Evolutionary conservation across 371 early-diverging fungal genomes (phyloP).

Genomic region (Rhizomucor pusillus): DNA sequence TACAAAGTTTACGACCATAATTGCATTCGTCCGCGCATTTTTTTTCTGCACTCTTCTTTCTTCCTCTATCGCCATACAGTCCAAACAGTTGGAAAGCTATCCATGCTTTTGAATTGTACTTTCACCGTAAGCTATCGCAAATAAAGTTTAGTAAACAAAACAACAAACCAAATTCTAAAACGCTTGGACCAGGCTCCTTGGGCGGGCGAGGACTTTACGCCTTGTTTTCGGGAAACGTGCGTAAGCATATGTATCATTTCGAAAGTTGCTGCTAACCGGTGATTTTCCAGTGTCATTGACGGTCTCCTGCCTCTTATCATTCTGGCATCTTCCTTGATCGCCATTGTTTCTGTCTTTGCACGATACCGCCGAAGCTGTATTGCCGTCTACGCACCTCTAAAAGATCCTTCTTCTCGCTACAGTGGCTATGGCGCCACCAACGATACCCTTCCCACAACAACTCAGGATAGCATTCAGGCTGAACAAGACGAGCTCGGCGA

Average conservation of each 20-base stretch:
- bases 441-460: background rate
- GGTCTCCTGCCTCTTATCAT: slow-evolving; percentile 8
- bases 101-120: background rate
- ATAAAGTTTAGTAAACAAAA: background rate
- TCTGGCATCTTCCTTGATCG: slow-evolving; percentile 7
- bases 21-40: background rate
- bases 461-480: background rate
- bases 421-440: slow-evolving; percentile 18
- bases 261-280: background rate
- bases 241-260: background rate
- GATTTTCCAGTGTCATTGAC: slow-evolving; percentile 10
- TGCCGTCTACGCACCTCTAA: slow-evolving; percentile 12
- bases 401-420: slow-evolving; percentile 1
- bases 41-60: background rate
- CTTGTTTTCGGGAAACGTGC: slow-evolving; percentile 27
- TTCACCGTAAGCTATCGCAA: background rate
- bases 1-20: too few species aligned
- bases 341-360: slow-evolving; percentile 1
- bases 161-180: too few species aligned
- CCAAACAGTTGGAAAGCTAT: background rate
- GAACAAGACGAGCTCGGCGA: slow-evolving; percentile 11
- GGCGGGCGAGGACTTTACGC: slow-evolving; percentile 22
- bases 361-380: slow-evolving; percentile 10
- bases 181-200: slow-evolving; percentile 12
- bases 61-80: background rate